Conservation (phyloP, 2,329 filamentous ascomycete genomes). For the Beauveria caledonica region DNA sequence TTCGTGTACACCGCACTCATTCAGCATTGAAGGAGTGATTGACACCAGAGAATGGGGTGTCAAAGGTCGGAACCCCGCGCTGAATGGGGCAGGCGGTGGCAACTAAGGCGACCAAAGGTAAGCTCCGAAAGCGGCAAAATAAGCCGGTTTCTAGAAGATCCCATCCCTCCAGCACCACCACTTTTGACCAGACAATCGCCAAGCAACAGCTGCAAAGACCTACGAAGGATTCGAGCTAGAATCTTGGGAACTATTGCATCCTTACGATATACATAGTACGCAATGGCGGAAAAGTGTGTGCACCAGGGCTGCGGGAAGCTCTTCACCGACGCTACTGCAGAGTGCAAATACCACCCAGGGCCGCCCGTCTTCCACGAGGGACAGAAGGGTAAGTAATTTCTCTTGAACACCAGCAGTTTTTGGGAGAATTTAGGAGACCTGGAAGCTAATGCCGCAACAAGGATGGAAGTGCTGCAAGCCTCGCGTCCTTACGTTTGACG, state of each 20-base stretch:
- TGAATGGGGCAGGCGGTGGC: conserved; percentile 29
- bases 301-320: conserved; percentile 92
- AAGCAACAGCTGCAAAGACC: background rate
- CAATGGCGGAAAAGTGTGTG: conserved; percentile 79
- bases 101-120: conserved; percentile 9
- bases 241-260: background rate
- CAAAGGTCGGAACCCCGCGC: conserved; percentile 21
- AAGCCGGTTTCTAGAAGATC: conserved; percentile 28
- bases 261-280: background rate
- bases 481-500: conserved; percentile 92
- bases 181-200: background rate
- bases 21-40: too few species aligned
- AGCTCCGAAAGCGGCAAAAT: conserved; percentile 4
- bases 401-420: background rate
- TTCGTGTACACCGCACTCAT: too few species aligned
- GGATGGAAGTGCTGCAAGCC: conserved; percentile 99
- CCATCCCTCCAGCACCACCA: conserved; percentile 5
- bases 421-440: background rate
- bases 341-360: conserved; percentile 86
- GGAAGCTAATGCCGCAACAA: conserved; percentile 26
- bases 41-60: background rate
- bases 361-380: conserved; percentile 95
- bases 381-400: conserved; percentile 68
- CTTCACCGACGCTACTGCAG: conserved; percentile 73
- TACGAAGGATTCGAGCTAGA: background rate